phyloP scores from a whole-genome alignment of 306 rosid genomes.

The Mucuna pruriens region DNA sequence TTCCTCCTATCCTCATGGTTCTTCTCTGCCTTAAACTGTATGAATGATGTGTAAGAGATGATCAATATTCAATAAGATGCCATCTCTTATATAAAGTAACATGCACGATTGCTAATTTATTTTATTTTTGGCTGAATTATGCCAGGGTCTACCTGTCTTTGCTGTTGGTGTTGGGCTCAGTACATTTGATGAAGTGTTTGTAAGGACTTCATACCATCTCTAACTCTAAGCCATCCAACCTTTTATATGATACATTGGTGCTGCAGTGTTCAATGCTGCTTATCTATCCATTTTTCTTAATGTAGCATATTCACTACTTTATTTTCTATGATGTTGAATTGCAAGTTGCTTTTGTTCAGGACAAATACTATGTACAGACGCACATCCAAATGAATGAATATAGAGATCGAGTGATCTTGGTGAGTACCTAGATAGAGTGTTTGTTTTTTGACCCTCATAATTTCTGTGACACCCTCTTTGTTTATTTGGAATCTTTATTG shows the following conservation, averaged over 20 bases:
- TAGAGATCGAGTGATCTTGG: constrained; percentile 4
- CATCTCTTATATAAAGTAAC: background rate
- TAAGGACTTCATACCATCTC: background rate
- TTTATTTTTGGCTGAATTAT: background rate
- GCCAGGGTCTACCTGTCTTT: constrained; percentile 17
- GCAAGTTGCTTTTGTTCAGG: background rate
- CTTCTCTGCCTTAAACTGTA: background rate
- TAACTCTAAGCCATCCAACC: background rate
- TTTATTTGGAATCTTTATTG: background rate
- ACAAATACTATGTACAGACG: constrained; percentile 1
- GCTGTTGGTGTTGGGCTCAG: constrained; percentile 11
- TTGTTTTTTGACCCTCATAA: background rate
- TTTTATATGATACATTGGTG: background rate
- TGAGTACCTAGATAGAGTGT: background rate
- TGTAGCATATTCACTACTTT: background rate
- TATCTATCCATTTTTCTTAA: background rate
- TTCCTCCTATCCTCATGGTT: background rate
- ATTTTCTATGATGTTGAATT: background rate
- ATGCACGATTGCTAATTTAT: background rate
- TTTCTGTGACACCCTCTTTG: background rate
- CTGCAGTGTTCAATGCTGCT: background rate
- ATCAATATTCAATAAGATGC: background rate
- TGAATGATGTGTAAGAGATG: background rate
- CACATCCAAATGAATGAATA: constrained; percentile 24
- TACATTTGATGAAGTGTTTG: constrained; percentile 10